These are phyloP conservation scores for Eucalyptus guilfoylei DNA, from an alignment of 345 rosid genomes.

Conservation along the genomic window DNA sequence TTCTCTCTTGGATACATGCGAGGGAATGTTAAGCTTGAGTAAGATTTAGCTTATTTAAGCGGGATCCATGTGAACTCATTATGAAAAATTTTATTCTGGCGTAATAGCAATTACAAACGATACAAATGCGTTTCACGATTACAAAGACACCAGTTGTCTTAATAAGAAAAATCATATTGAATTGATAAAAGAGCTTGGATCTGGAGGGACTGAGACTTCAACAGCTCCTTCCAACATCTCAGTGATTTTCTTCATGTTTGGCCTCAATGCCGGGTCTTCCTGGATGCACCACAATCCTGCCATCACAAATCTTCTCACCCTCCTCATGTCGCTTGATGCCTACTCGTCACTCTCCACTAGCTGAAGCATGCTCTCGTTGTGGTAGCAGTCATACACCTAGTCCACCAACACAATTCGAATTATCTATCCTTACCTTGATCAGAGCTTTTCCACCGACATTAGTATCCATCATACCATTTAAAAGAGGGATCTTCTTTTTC, in stretches of 20 bases:
- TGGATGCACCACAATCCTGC: neutral
- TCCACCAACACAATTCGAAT: neutral
- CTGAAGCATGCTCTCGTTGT: neutral
- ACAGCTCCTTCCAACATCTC: neutral
- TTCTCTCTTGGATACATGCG: too few relatives aligned
- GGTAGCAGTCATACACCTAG: neutral
- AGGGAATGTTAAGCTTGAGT: too few relatives aligned
- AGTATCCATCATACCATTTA: conserved; percentile 7
- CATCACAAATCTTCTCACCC: neutral
- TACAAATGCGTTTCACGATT: neutral
- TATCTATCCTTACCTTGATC: conserved; percentile 15
- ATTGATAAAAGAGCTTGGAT: neutral
- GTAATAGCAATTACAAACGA: conserved; percentile 1
- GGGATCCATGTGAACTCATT: conserved; percentile 9
- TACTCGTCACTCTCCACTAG: neutral
- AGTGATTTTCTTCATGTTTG: neutral
- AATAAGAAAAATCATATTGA: neutral
- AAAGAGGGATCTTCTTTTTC: conserved; percentile 38
- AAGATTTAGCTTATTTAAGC: neutral
- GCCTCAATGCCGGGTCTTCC: neutral
- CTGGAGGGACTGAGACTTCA: neutral
- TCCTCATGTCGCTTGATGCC: neutral
- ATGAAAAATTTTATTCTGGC: too few relatives aligned
- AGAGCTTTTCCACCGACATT: conserved; percentile 2
- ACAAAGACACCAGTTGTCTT: accelerated